These are phyloP conservation scores for Stephania yunnanensis DNA, from an alignment of 164 flowering plant genomes.

Conservation along the genomic window DNA sequence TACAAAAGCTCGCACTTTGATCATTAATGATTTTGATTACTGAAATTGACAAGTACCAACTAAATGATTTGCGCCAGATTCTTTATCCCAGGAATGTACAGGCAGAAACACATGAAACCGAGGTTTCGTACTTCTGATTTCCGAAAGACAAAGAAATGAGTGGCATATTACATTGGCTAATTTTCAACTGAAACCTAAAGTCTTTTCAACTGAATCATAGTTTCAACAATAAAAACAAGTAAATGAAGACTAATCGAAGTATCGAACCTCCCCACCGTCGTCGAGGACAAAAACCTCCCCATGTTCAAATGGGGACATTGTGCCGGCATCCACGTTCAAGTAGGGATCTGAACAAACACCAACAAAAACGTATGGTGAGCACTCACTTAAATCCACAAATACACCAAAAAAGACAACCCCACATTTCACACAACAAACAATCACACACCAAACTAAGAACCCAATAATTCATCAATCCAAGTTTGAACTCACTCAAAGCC, in stretches of 20 bases:
- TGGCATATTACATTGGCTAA: neutral
- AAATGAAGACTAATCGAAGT: neutral
- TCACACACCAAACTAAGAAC: neutral
- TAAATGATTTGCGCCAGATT: too few relatives aligned
- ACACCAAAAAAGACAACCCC: neutral
- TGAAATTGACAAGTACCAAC: too few relatives aligned
- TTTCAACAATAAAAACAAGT: neutral
- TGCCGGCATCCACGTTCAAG: conserved; percentile 95
- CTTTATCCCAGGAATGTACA: too few relatives aligned
- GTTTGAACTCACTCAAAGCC: neutral
- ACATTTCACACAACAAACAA: neutral
- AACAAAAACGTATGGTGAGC: neutral
- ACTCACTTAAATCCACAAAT: neutral
- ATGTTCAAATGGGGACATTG: conserved; percentile 98
- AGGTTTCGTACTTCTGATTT: too few relatives aligned
- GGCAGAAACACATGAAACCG: too few relatives aligned
- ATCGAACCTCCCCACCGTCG: conserved; percentile 92
- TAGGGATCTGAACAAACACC: conserved; percentile 68
- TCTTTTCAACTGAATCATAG: neutral
- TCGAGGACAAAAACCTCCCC: conserved; percentile 98
- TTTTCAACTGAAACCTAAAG: neutral
- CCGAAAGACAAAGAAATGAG: too few relatives aligned
- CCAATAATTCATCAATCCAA: neutral
- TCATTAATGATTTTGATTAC: too few relatives aligned
- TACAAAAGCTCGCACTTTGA: too few relatives aligned